Percentiles rank a stretch among this genome's conserved stretches.
phyloP scores from a whole-genome alignment of 176 grass and related monocot species.

The Zea mays region Zm-B73-REFERENCE-NAM-5.0 NC_050103.1:168140001-168140500 shows the following conservation, averaged over 20 bases:
- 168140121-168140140: constrained; percentile 47
- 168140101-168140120: constrained; percentile 14
- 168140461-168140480: not conserved
- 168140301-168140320: not conserved
- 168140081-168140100: constrained; percentile 21
- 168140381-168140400: no score
- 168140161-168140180: constrained; percentile 78
- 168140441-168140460: constrained; percentile 16
- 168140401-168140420: not conserved
- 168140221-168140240: no score
- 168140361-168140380: no score
- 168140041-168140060: constrained; percentile 84
- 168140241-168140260: no score
- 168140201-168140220: no score
- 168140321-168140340: not conserved
- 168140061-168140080: constrained; percentile 92
- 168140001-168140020: constrained; percentile 26
- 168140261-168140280: no score
- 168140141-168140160: constrained; percentile 76
- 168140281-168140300: not conserved
- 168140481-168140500: constrained; percentile 10
- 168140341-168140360: constrained; percentile 1
- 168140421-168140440: constrained; percentile 17
- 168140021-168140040: constrained; percentile 59
- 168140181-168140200: constrained; percentile 30